phyloP scores from a whole-genome alignment of 768 basidiomycete genomes.

The Boletus coccyginus region DNA sequence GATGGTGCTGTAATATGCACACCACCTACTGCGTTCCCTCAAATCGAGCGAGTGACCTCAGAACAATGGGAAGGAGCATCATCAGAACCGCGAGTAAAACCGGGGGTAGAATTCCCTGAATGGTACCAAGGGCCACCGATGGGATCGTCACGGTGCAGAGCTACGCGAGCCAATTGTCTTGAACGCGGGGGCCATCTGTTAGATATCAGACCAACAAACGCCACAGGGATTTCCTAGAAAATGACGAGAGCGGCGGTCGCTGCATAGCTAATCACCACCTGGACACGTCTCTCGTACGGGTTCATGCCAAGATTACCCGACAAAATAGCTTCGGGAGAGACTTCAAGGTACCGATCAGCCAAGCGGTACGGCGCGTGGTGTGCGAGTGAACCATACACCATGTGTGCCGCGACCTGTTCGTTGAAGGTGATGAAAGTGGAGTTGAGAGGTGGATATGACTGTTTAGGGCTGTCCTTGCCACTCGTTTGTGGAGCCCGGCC shows the following conservation, averaged over 20 bases:
- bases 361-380: constrained; percentile 86
- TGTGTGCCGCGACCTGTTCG: constrained; percentile 88
- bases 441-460: constrained; percentile 56
- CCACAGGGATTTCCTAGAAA: constrained; percentile 85
- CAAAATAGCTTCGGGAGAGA: constrained; percentile 85
- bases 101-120: constrained; percentile 86
- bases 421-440: constrained; percentile 91
- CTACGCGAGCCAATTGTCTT: constrained; percentile 76
- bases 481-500: too few species aligned
- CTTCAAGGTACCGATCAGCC: constrained; percentile 73
- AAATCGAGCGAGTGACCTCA: constrained; percentile 76
- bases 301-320: constrained; percentile 90
- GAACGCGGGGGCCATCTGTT: constrained; percentile 68
- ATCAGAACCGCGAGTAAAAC: constrained; percentile 86
- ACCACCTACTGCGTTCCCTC: too few species aligned
- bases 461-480: constrained; percentile 10
- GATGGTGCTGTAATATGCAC: too few species aligned
- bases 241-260: constrained; percentile 79
- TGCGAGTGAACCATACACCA: constrained; percentile 70
- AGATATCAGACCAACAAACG: constrained; percentile 83
- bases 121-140: constrained; percentile 66
- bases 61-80: constrained; percentile 82
- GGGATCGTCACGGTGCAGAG: constrained; percentile 77
- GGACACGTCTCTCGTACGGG: constrained; percentile 78
- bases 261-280: constrained; percentile 65